Base-by-base conservation (phyloP, 2,329 filamentous ascomycete species). In the Fonsecaea erecta region DNA sequence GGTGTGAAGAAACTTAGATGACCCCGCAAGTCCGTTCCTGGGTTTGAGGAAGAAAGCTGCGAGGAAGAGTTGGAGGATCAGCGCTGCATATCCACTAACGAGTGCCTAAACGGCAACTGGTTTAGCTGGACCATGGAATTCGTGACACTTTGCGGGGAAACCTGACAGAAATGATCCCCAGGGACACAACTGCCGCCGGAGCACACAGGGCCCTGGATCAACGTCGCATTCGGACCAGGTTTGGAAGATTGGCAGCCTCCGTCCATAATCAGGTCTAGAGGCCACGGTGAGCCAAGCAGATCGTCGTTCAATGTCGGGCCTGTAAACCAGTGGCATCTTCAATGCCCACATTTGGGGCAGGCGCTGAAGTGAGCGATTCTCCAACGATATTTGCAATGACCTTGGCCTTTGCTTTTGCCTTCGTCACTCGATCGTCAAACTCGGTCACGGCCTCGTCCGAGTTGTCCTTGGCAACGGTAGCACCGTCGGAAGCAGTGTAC, bases 371-470 rank as follows among this genome's bases (percentile, higher is more conserved):
- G 57, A 78, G 75, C 26, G 75, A 71, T 71, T 85, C 83, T 7
- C 85, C 84, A 28, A 85, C 73, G 9, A 91, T 87, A 66, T 88
- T 88, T 76, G 95, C 90, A 52, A 98, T 88, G 53, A 99, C 85
- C 78, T 94, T 96, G 1, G 86, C 86, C 76, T 97, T 97, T 2
- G 90, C 90, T 71, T 88, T 86, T 3, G 93, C 94, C 69, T 91
- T 86, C 78, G 93, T 95, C 43, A 96, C 75, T 12, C 93, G 84
- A 75, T 97, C 92, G 73, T 99, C 95, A 73, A 96, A 93, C 73
- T 97, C 93, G 57, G 90, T 90, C 24, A 99, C 93, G 0, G 90
- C 89, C 53, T 96, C 92, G 74, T 98, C 94, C 3, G 86, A 90
- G 75, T 99, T 99, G 65, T 89, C 84, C 21, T 88, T 93, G 16